phyloP scores from a whole-genome alignment of 345 rosid species.

The Pistacia vera region DNA sequence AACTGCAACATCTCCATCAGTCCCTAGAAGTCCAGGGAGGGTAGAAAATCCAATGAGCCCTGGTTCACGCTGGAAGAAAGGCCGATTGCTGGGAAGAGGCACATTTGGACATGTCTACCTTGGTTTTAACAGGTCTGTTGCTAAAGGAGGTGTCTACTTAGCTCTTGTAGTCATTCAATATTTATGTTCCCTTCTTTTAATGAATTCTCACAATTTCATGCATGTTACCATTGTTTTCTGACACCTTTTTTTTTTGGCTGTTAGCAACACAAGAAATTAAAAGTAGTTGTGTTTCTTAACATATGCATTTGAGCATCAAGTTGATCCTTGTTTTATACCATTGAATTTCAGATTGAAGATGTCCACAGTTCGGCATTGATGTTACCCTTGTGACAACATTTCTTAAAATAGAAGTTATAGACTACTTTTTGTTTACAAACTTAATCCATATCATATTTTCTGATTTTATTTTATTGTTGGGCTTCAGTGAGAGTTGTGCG shows the following conservation, averaged over 20 bases:
- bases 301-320: neutral
- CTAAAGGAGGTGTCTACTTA: neutral
- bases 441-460: neutral
- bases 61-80: conserved; percentile 68
- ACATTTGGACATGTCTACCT: conserved; percentile 70
- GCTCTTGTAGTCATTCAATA: neutral
- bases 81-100: conserved; percentile 64
- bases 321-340: neutral
- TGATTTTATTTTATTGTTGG: conserved; percentile 18
- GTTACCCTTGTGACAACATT: neutral
- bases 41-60: conserved; percentile 76
- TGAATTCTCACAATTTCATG: neutral
- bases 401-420: neutral
- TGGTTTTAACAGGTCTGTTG: conserved; percentile 66
- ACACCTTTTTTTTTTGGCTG: neutral
- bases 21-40: conserved; percentile 93
- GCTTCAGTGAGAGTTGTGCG: conserved; percentile 71
- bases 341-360: neutral
- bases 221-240: neutral
- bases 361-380: neutral
- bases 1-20: conserved; percentile 89
- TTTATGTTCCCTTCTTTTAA: neutral
- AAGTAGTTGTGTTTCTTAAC: conserved; percentile 1
- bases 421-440: neutral
- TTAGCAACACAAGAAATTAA: conserved; percentile 6